phyloP scores from a whole-genome alignment of 78 protist genomes.

The Blattamonas nauphoetae region DNA sequence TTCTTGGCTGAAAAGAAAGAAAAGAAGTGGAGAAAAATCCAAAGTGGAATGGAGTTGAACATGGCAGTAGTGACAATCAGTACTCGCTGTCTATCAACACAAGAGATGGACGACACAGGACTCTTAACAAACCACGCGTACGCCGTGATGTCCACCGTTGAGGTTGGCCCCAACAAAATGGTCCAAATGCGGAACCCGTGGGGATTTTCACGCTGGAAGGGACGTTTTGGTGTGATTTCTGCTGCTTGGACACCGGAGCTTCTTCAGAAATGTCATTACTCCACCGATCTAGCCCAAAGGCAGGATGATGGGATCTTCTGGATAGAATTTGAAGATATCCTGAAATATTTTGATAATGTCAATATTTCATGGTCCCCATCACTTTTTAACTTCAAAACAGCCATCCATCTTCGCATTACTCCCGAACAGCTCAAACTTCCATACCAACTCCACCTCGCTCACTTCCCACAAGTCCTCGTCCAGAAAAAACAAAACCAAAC shows the following conservation, averaged over 20 bases:
- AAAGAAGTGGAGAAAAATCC: background rate
- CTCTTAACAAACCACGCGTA: slow-evolving; percentile 29
- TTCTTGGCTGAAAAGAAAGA: slow-evolving; percentile 1
- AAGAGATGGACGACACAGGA: slow-evolving; percentile 28
- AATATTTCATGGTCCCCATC: slow-evolving; percentile 25
- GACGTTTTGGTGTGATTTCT: background rate
- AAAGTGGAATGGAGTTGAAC: background rate
- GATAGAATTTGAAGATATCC: slow-evolving; percentile 22
- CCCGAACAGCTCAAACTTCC: background rate
- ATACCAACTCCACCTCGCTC: background rate
- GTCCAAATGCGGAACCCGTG: slow-evolving; percentile 42
- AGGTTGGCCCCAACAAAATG: slow-evolving; percentile 10
- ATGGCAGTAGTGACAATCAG: background rate
- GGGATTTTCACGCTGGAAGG: slow-evolving; percentile 27
- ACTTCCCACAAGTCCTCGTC: slow-evolving; percentile 20
- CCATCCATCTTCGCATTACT: background rate
- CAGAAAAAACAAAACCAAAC: background rate
- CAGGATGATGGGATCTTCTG: slow-evolving; percentile 39
- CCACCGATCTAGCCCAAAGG: background rate
- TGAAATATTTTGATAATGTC: background rate
- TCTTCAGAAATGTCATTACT: background rate
- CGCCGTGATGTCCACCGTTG: slow-evolving; percentile 17
- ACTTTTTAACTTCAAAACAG: background rate
- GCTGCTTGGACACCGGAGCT: slow-evolving; percentile 29
- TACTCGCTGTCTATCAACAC: background rate